A percentile compares a stretch with the other conserved stretches of the same genome.
Conservation (phyloP, 148 eudicot species). For the Spergularia marina region DNA sequence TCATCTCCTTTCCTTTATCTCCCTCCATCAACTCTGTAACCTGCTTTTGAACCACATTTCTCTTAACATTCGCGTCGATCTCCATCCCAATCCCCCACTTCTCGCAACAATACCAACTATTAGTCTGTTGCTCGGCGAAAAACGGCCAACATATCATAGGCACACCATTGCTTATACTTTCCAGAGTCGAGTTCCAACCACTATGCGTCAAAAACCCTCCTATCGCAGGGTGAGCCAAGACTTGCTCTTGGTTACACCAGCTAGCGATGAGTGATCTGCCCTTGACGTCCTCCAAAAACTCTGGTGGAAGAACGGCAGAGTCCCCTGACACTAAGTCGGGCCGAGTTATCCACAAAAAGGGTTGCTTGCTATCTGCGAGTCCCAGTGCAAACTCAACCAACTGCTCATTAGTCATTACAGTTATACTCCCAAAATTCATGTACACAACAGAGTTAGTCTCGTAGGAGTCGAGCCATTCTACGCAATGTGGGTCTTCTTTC, state of each 20-base stretch:
- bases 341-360: conserved; percentile 36
- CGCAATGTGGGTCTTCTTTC: conserved; percentile 35
- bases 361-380: conserved; percentile 27
- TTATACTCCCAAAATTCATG: conserved; percentile 32
- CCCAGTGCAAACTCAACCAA: conserved; percentile 39
- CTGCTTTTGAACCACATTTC: conserved; percentile 26
- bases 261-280: conserved; percentile 10
- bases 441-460: conserved; percentile 20
- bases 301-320: conserved; percentile 21
- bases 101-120: conserved; percentile 32
- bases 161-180: conserved; percentile 27
- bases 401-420: conserved; percentile 27
- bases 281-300: conserved; percentile 24
- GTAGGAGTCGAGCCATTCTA: conserved; percentile 28
- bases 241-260: conserved; percentile 39
- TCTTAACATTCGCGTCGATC: conserved; percentile 30
- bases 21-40: conserved; percentile 33
- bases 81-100: conserved; percentile 37
- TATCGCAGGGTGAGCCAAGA: conserved; percentile 27
- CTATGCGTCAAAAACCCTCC: conserved; percentile 36
- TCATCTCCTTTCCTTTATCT: conserved; percentile 33
- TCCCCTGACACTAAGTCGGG: conserved; percentile 27
- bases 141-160: conserved; percentile 40
- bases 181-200: conserved; percentile 35
- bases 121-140: conserved; percentile 39